Evolutionary conservation across 139 green algal species (phyloP), one percentile per base, ranked within the genome.

Genomic region (Zygnema cylindricum): DNA sequence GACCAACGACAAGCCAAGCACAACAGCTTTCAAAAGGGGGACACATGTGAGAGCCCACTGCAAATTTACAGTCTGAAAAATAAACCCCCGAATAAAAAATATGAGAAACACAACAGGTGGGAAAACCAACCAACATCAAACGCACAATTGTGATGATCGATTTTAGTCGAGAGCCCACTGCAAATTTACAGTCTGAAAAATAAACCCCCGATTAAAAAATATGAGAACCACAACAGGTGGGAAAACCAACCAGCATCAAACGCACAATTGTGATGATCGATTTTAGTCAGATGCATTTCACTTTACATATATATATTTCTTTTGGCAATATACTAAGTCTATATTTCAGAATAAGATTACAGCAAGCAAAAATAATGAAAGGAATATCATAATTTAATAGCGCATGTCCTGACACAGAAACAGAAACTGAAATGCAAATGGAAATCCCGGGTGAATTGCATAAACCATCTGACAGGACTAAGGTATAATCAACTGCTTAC

Each of bases 1-100:
- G 69, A 86, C 23, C 33, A 89, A 84, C n/a, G 84, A 89, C 3
- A 89, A 36, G 69, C 84, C 84, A n/a, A 89, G 84, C 30, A 89
- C 84, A 22, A 89, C 16, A 30, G 69, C 32, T 35, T 89, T 89
- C 22, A 89, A 35, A 21, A 85, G 36, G 30, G 84, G 84, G 1
- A 89, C 84, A 23, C 30, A 40, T n/a, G 84, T 85, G 39, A 89
- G 84, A 54, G 69, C 84, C 84, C 84, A 89, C 2, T 89, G 84
- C 32, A 89, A 69, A 35, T 57, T 35, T 36, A 35, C 81, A 1
- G 23, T 38, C 84, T 89, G 84, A 63, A 85, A n/a, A n/a, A n/a
- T n/a, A n/a, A n/a, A n/a, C n/a, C n/a, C n/a, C 35, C 55, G 33
- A 21, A n/a, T 71, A 41, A 73, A 0, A 25, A 32, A 43, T 11